Base-by-base conservation (phyloP, 306 rosid species). In the Cicer yamashitae region DNA sequence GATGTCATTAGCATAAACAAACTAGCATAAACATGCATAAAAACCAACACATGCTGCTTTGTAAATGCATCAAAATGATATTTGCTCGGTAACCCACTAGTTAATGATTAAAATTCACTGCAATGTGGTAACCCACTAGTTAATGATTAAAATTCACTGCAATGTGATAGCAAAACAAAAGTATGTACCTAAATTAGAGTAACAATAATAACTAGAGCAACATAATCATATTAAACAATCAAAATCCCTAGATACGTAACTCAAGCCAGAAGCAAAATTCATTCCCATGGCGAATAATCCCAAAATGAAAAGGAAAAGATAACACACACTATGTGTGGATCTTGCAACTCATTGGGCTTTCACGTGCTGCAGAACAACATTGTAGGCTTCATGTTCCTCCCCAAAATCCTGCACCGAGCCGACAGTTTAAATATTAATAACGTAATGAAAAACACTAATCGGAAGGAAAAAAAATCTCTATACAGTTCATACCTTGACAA, bases 401-500 rank as follows among this genome's bases (percentile, higher is more conserved):
- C 88, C 86, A 5, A 85, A 82, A 56, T 85, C 88, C 86, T 85
- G 88, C 20, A 10, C 56, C 7, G 2, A 66, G 7, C 6, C 5
- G 56, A 20, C 2, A 40, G 62, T 48, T 48, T 57, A 69, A 50
- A 54, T 7, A 48, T 22, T 2, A 1, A 13, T 39, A 71, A 7
- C 41, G 13, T 46, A 47, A 67, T 1, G 1, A 4, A 54, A 60
- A 45, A 39, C 22, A 61, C 47, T 3, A 47, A 13, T 0, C 22
- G 4, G 18, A 14, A 13, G 34, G 1, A n/a, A 67, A 11, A 3
- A 52, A 38, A 60, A 6, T 5, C 7, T 37, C 40, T 12, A 60
- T 6, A 37, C 8, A 61, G 1, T 46, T 7, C 59, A 54, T 89
- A 92, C 97, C 91, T 88, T 87, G 59, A 92, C 96, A 72, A 92